Conservation (phyloP, 2,329 filamentous ascomycete species). For the Bipolaris victoriae region DNA sequence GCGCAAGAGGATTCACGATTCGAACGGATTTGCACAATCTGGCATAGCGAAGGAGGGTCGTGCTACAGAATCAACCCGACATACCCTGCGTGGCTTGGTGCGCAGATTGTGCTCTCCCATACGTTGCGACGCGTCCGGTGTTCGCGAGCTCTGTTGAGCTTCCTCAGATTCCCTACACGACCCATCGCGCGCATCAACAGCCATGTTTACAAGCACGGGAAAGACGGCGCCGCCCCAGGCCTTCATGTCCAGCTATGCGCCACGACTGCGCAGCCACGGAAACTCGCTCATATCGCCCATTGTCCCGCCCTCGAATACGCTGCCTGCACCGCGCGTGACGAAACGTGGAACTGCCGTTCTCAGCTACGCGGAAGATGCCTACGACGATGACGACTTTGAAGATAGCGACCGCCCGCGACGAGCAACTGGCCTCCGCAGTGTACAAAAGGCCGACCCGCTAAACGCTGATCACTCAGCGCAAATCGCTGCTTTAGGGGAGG, state of each 20-base stretch:
- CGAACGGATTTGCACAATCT: constrained; percentile 14
- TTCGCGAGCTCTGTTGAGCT: constrained; percentile 41
- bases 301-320: constrained; percentile 71
- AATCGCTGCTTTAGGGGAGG: constrained; percentile 81
- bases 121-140: constrained; percentile 41
- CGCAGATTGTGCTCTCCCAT: constrained; percentile 1
- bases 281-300: constrained; percentile 91
- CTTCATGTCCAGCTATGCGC: constrained; percentile 89
- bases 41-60: constrained; percentile 11
- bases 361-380: constrained; percentile 97
- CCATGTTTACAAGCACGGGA: constrained; percentile 50
- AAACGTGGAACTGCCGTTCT: constrained; percentile 96
- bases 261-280: constrained; percentile 85
- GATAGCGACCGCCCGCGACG: constrained; percentile 72
- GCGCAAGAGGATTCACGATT: constrained; percentile 29
- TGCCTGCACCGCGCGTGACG: constrained; percentile 80
- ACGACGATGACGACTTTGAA: constrained; percentile 81
- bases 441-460: constrained; percentile 69
- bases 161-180: constrained; percentile 29
- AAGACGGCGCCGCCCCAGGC: constrained; percentile 72
- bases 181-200: constrained; percentile 30
- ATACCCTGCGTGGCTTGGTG: constrained; percentile 6
- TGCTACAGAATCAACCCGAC: constrained; percentile 4
- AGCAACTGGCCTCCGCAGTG: constrained; percentile 80
- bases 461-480: constrained; percentile 68